Evolutionary conservation across 257 asterid genomes (phyloP), one percentile per base, ranked within the genome.

Genomic region (Solanum lignicaule): DNA sequence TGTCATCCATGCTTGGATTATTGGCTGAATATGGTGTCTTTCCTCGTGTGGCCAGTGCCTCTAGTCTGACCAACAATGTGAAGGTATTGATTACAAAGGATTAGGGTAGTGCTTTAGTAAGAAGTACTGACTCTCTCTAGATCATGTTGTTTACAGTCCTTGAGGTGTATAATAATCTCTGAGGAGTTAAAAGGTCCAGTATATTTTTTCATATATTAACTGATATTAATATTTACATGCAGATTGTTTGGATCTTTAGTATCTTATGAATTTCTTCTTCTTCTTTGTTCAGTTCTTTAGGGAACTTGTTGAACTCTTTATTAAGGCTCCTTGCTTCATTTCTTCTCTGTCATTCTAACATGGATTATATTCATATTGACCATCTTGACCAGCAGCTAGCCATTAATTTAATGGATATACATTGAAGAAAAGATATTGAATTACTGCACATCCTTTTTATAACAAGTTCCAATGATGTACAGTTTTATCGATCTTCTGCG

Each of bases 11-110:
- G 92, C 92, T 95, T 12, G 95, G 95, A 86, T 89, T 96, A 90
- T 91, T 96, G 95, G 91, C 93, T 71, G 99, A 95, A 89, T 93
- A 90, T 93, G 99, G 98, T 73, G 90, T 94, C 89, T 93, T 93
- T 94, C 98, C 99, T 87, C 99, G 93, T 86, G 98, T 91, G 90
- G 93, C 95, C 85, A 95, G 91, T 92, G 98, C 99, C 82, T 94
- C 94, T 92, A 91, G 96, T 88, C 93, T 96, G 88, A 87, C 98
- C 90, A 91, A 93, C 94, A 94, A 93, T 90, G 91, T 95, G 88
- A 95, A 93, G 98, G 99, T 96, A 87, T 46, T 92, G 41, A 88
- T 72, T 75, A 65, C 66, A 55, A 27, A 41, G 84, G 66, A 71
- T 21, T 71, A 58, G 27, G 32, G 55, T 87, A 69, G 39, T 52